Evolutionary conservation across 2,329 filamentous ascomycete species (phyloP), one percentile per base, ranked within the genome.

Genomic region (Monosporascus sp.): DNA sequence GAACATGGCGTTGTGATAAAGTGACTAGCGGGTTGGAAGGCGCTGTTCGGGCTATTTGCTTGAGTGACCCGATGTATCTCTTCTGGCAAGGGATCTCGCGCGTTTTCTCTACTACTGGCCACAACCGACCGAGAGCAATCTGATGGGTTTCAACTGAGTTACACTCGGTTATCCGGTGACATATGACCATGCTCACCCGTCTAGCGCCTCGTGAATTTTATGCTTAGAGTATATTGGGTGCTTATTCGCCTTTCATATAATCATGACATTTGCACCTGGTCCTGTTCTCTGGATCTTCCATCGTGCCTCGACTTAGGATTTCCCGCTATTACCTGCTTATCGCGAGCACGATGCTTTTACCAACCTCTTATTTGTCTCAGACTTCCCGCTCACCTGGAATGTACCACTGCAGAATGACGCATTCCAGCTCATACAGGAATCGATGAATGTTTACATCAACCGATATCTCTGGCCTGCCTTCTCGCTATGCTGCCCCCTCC

Each of bases 41-140:
- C 38, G 54, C 43, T 53, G 45, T 56, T 50, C 38, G 52, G 50
- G 48, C 52, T 50, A 54, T 55, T 49, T 53, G 45, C 52, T 57
- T 50, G 44, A 47, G 49, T 50, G 52, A 51, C 20, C 9, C 50
- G 43, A 37, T 50, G 52, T 47, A 56, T 63, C 55, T 60, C 61
- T 64, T 64, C 60, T 52, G 55, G 60, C 48, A 63, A 57, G 61
- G 55, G 58, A 57, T 62, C 49, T 56, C 37, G 49, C 15, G 49
- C 43, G 39, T 51, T 52, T 57, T 38, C 51, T 57, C 36, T 39
- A 52, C 54, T 46, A 49, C 14, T 45, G 35, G 49, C 50, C 54
- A 57, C 54, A 55, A 47, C 46, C 48, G 50, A 55, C 50, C 38
- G 58, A 50, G 48, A 58, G 50, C 53, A 58, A 59, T 57, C 52